Conservation (phyloP, 2,329 filamentous ascomycete species). For the Simplicillium sp. region DNA sequence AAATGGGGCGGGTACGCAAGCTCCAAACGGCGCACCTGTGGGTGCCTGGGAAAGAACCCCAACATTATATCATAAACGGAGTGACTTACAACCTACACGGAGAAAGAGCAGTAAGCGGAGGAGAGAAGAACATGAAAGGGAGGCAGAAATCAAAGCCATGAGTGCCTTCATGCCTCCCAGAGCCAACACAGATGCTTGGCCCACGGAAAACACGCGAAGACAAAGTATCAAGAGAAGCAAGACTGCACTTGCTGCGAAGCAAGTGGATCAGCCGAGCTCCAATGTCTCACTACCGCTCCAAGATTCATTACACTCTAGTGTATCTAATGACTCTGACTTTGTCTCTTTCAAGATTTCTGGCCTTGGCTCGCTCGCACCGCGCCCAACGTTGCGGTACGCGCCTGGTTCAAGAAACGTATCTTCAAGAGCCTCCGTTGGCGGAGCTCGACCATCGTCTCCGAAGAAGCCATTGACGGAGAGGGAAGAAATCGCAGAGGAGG, state of each 20-base stretch:
- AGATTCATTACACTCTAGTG: constrained; percentile 66
- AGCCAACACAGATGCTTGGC: constrained; percentile 48
- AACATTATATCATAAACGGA: constrained; percentile 53
- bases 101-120: constrained; percentile 71
- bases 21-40: constrained; percentile 7
- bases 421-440: constrained; percentile 29
- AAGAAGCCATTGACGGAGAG: constrained; percentile 41
- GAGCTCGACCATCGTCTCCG: constrained; percentile 38
- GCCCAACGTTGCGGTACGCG: constrained; percentile 72
- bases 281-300: constrained; percentile 67
- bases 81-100: constrained; percentile 48
- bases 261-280: constrained; percentile 54
- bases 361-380: constrained; percentile 72
- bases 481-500: constrained; percentile 50
- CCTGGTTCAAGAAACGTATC: constrained; percentile 50
- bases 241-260: constrained; percentile 36
- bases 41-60: constrained; percentile 23
- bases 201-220: constrained; percentile 49
- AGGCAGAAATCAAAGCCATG: constrained; percentile 85
- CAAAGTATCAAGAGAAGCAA: constrained; percentile 58
- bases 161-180: constrained; percentile 59
- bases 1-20: constrained; percentile 5
- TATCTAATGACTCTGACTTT: constrained; percentile 66
- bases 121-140: constrained; percentile 65
- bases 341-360: constrained; percentile 69